A percentile compares a stretch with the other conserved stretches of the same genome.
These are phyloP conservation scores for Fistulinella staudtii DNA, from an alignment of 1,284 basidiomycete species.

Conservation along the genomic window DNA sequence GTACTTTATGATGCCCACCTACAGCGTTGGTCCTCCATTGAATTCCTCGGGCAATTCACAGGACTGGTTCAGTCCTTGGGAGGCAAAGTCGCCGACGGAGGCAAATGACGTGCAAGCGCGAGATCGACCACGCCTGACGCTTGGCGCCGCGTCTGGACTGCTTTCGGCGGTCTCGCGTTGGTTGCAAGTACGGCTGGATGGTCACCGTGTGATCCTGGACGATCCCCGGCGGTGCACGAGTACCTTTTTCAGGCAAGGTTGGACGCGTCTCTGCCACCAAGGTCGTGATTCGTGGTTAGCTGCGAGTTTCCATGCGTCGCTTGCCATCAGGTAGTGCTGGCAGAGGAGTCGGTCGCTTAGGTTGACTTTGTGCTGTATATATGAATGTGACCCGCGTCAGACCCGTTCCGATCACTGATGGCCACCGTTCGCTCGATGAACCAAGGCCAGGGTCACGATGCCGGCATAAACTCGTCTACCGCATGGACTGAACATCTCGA, in stretches of 20 bases:
- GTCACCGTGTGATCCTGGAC: neutral
- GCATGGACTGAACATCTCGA: constrained; percentile 69
- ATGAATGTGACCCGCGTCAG: too few relatives aligned
- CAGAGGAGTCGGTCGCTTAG: neutral
- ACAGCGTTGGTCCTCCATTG: too few relatives aligned
- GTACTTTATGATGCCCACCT: neutral
- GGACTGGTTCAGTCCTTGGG: too few relatives aligned
- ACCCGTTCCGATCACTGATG: too few relatives aligned
- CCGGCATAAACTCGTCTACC: constrained; percentile 68
- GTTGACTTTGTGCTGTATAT: too few relatives aligned
- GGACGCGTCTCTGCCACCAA: constrained; percentile 4
- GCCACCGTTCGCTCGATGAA: too few relatives aligned
- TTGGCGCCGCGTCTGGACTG: constrained; percentile 36
- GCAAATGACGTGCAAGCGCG: too few relatives aligned
- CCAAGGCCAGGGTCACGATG: constrained; percentile 66
- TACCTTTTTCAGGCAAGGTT: constrained; percentile 17
- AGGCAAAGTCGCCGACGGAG: too few relatives aligned
- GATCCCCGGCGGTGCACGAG: neutral
- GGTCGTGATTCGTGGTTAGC: neutral
- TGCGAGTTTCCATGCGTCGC: too few relatives aligned
- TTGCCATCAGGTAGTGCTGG: neutral
- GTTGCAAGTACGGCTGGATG: too few relatives aligned
- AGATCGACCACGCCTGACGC: too few relatives aligned
- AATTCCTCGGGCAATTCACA: too few relatives aligned
- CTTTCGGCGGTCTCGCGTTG: constrained; percentile 27